Evolutionary conservation across 768 basidiomycete genomes (phyloP).

Genomic region (Leccinellum rugosiceps): DNA sequence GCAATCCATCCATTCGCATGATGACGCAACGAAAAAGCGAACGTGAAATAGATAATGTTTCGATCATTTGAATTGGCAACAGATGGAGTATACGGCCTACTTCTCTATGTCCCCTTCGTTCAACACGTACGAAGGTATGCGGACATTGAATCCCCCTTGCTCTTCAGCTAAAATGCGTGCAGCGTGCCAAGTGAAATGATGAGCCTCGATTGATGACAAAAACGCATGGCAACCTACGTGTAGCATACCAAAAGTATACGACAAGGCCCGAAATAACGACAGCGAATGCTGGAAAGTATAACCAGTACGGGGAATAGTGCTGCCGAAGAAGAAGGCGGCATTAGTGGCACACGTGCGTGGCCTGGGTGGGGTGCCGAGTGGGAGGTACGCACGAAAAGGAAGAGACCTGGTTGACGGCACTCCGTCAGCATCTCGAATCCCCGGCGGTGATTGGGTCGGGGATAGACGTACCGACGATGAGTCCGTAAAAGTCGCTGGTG

Average conservation of each 20-base stretch:
- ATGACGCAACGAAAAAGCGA: neutral
- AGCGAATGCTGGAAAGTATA: constrained; percentile 79
- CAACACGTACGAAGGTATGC: constrained; percentile 21
- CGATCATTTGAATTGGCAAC: neutral
- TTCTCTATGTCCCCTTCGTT: neutral
- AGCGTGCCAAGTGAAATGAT: neutral
- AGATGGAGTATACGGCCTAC: neutral
- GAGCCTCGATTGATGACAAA: neutral
- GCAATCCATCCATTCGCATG: neutral
- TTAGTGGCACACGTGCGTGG: neutral
- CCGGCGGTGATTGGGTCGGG: neutral
- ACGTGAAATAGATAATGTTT: neutral
- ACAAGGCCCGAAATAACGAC: constrained; percentile 71
- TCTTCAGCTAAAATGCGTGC: constrained; percentile 56
- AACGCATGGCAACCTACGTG: constrained; percentile 51
- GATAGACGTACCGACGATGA: constrained; percentile 56
- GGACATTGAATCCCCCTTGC: constrained; percentile 48
- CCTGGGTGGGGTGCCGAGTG: neutral
- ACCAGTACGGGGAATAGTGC: constrained; percentile 84
- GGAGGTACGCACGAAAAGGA: constrained; percentile 45
- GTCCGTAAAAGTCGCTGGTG: constrained; percentile 86
- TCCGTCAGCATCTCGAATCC: constrained; percentile 1
- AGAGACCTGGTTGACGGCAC: constrained; percentile 34
- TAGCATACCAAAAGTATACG: constrained; percentile 81
- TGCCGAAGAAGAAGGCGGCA: constrained; percentile 25